Base-by-base conservation (phyloP, 768 basidiomycete genomes). In the Holtermannia corniformis region DNA sequence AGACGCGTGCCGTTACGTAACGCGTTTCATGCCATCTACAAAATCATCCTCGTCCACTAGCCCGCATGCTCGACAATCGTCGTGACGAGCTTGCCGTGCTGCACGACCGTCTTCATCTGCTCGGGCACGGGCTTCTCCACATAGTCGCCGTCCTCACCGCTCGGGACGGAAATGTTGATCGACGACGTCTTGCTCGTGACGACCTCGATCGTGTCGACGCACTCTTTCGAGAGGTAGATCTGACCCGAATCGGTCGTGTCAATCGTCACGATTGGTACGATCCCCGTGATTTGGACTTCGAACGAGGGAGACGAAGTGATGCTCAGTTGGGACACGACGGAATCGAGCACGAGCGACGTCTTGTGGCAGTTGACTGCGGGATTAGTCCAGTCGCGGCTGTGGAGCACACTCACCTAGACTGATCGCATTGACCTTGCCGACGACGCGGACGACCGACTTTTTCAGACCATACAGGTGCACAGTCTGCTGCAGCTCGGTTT, bases 241-340 rank as follows among this genome's bases (percentile, higher is more conserved):
- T 90, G 87, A 4, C 95, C 95, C 5, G 86, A 87, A 73, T 97
- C 95, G 13, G 90, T 93, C 14, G 85, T 84, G 73, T 99, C 95
- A 19, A 99, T 74, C 64, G 92, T 87, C 54, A 99, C 81, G 59
- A 90, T 97, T 1, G 95, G 93, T 26, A 86, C 86, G 1, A 78
- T 75, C 23, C 93, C 93, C 2, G 84, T 87, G 60, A 99, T 83
- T 73, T 99, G 93, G 41, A 97, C 74, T 14, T 82, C 80, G 76
- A 99, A 97, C 1, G 90, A 95, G 0, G 91, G 90, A 0, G 90
- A 95, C 58, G 81, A 83, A 41, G 91, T 96, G 37, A 97, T 76
- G 1, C 85, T 83, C 49, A 99, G 78, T 0, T 84, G 81, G 14
- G 95, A 87, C n/a, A 99, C 87, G 43, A 91, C 87, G 1, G 87